Percentiles rank a stretch among this genome's conserved stretches.
Conservation (phyloP, 192 early-diverging fungal genomes). For the Coemansia sp. region DNA sequence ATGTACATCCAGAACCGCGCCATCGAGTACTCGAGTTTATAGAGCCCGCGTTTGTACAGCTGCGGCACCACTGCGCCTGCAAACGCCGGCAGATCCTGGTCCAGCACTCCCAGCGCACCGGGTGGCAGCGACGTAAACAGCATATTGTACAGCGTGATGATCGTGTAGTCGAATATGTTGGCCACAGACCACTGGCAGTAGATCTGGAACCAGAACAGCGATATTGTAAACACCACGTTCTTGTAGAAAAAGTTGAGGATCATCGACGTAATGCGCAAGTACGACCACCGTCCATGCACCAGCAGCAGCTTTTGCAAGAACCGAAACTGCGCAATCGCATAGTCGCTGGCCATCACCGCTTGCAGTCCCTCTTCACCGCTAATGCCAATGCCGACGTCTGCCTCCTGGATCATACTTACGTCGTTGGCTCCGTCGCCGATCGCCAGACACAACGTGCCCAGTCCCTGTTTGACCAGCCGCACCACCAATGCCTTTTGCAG, state of each 20-base stretch:
- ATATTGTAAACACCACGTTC: slow-evolving; percentile 86
- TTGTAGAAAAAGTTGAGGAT: slow-evolving; percentile 95
- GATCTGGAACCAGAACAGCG: slow-evolving; percentile 90
- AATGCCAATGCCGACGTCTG: slow-evolving; percentile 93
- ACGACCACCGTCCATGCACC: slow-evolving; percentile 94
- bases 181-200: slow-evolving; percentile 80
- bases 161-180: slow-evolving; percentile 84
- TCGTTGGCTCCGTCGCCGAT: slow-evolving; percentile 98
- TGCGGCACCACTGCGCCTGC: slow-evolving; percentile 70
- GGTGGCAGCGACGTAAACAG: slow-evolving; percentile 84
- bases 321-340: slow-evolving; percentile 88
- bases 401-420: slow-evolving; percentile 97
- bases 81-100: slow-evolving; percentile 65
- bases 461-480: slow-evolving; percentile 75
- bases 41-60: slow-evolving; percentile 75
- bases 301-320: slow-evolving; percentile 80
- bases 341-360: slow-evolving; percentile 90
- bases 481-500: slow-evolving; percentile 96
- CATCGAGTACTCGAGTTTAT: slow-evolving; percentile 69
- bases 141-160: slow-evolving; percentile 85
- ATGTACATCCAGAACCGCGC: slow-evolving; percentile 75
- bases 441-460: slow-evolving; percentile 84
- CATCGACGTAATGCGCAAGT: slow-evolving; percentile 80
- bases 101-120: slow-evolving; percentile 13
- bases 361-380: slow-evolving; percentile 93